Evolutionary conservation across 1,284 basidiomycete genomes (phyloP).

Genomic region (Ganoderma resinaceum): DNA sequence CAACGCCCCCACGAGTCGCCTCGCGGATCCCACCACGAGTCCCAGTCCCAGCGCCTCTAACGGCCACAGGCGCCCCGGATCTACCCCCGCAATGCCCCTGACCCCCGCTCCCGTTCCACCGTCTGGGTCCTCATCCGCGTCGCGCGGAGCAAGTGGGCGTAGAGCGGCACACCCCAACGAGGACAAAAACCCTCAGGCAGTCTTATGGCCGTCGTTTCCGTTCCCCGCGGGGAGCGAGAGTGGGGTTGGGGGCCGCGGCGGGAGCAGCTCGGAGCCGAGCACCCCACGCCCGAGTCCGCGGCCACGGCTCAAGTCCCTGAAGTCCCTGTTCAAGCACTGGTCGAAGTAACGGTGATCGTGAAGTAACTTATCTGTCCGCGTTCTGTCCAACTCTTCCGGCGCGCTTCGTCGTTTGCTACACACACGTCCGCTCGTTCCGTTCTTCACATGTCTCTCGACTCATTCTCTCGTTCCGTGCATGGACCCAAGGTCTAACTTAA

Average conservation of each 20-base stretch:
- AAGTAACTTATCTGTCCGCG: neutral
- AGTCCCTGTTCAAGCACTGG: constrained; percentile 31
- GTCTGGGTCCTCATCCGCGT: constrained; percentile 3
- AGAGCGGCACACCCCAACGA: neutral
- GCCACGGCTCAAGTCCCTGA: constrained; percentile 28
- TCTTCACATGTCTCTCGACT: neutral
- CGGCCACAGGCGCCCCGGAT: constrained; percentile 20
- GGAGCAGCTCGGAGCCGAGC: constrained; percentile 26
- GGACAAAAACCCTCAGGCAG: constrained; percentile 7
- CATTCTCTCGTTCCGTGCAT: neutral
- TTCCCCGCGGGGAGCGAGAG: neutral
- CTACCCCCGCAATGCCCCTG: constrained; percentile 17
- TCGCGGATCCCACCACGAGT: neutral
- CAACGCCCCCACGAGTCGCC: neutral
- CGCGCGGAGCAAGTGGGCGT: neutral
- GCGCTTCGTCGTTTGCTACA: neutral
- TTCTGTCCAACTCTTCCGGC: neutral
- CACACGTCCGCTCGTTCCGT: neutral
- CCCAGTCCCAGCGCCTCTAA: neutral
- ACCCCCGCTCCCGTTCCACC: constrained; percentile 4
- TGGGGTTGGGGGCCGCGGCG: neutral
- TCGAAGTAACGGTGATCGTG: constrained; percentile 17
- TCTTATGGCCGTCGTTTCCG: constrained; percentile 11
- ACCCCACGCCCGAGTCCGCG: constrained; percentile 21
- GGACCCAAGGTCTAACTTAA: neutral